Base-by-base conservation (phyloP, 148 eudicot genomes). In the Vaccinium macrocarpon region DNA sequence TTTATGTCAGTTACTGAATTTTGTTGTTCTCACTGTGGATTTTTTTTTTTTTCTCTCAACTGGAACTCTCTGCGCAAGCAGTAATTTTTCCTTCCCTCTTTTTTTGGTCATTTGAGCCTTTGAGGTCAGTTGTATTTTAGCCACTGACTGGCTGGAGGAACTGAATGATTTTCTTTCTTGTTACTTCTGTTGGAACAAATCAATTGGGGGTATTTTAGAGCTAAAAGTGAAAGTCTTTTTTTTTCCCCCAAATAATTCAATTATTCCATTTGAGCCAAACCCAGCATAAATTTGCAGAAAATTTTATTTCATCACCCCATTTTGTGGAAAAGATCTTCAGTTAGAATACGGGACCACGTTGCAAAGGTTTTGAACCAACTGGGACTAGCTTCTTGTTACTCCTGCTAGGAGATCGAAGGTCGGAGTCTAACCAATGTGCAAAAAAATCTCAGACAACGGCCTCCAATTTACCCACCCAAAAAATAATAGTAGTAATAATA, bases 1-100 rank as follows among this genome's bases (percentile, higher is more conserved):
- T 79, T 6, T 82, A 56, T 82, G 81, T 82, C 16, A 38, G 77
- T 77, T 81, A 42, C 70, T 84, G 32, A 68, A 62, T 46, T 59
- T 55, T 42, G 48, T 42, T 14, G 49, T 0, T 18, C 51, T 19
- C 11, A 0, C 42, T 74, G 19, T 35, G 78, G 78, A 32, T 38
- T 38, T 73, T 38, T 1, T 38, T 73, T 38, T 1, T 35, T 38
- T 42, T 38, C 77, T 29, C 48, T 14, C 4, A 19, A 73, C 11
- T 73, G 42, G 8, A 38, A 72, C n/a, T 16, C 77, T 73, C 51
- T 18, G 77, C 51, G 50, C 46, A 73, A 73, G 77, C 50, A 18
- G 46, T 1, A 10, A 70, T 3, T 62, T 62, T 62, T n/a, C 27
- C 66, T 61, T 21, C 66, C 27, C 12, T 16, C 3, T 53, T 53